These are phyloP conservation scores for Diaporthe velutina DNA, from an alignment of 2,329 filamentous ascomycete species.

Conservation along the genomic window DNA sequence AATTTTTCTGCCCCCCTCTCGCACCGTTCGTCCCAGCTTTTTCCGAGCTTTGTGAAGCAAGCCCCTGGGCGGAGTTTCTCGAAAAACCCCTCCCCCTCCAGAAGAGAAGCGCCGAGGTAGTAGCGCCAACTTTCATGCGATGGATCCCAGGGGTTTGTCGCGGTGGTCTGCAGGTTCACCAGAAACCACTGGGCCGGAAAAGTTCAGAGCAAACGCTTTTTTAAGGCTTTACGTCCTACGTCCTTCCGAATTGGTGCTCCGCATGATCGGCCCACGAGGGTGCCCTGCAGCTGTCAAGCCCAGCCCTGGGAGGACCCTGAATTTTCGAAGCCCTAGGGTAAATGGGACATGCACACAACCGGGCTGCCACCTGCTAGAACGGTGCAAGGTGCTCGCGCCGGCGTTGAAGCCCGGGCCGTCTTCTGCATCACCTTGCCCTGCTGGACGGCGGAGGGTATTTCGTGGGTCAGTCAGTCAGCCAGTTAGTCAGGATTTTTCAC, in stretches of 20 bases:
- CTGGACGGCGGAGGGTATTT: background rate
- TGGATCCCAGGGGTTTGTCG: constrained; percentile 10
- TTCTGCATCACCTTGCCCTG: background rate
- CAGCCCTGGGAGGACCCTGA: constrained; percentile 25
- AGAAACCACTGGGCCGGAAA: constrained; percentile 18
- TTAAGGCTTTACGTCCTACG: constrained; percentile 12
- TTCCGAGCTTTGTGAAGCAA: constrained; percentile 9
- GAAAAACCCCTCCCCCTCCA: background rate
- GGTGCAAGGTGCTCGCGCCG: background rate
- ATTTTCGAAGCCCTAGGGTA: background rate
- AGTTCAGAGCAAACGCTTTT: background rate
- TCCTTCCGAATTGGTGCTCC: constrained; percentile 14
- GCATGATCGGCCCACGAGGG: constrained; percentile 29
- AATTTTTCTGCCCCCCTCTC: background rate
- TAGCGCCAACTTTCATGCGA: constrained; percentile 25
- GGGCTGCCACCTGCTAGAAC: constrained; percentile 8
- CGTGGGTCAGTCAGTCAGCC: background rate
- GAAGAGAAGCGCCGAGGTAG: constrained; percentile 33
- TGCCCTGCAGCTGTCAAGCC: constrained; percentile 24
- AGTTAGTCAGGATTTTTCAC: background rate
- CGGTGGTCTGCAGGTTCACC: background rate
- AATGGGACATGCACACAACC: background rate
- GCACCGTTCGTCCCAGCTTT: background rate
- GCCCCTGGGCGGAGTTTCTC: constrained; percentile 3
- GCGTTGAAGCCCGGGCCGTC: background rate